These are phyloP conservation scores for Yamadazyma akitaensis DNA, from an alignment of 805 yeast genomes.

Conservation along the genomic window DNA sequence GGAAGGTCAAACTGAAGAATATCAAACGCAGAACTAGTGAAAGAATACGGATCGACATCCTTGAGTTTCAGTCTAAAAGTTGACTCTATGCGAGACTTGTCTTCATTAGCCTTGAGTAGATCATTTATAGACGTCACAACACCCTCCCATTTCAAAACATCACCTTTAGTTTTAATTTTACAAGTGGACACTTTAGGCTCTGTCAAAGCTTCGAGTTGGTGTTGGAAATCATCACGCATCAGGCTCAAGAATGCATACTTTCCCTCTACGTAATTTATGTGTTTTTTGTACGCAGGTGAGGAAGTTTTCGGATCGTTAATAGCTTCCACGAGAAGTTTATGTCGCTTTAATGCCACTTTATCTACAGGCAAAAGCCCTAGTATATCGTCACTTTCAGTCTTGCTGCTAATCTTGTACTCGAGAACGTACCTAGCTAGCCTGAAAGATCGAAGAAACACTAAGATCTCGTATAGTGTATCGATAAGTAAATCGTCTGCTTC, in stretches of 20 bases:
- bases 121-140: constrained; percentile 30
- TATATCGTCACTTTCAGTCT: constrained; percentile 39
- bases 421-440: constrained; percentile 53
- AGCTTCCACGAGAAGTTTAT: neutral
- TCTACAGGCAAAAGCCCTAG: constrained; percentile 27
- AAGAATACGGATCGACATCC: constrained; percentile 49
- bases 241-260: constrained; percentile 28
- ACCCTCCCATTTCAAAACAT: constrained; percentile 21
- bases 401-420: constrained; percentile 55
- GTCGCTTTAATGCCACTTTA: constrained; percentile 4
- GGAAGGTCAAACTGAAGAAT: constrained; percentile 5
- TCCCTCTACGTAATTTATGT: neutral
- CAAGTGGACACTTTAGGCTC: neutral
- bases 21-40: constrained; percentile 44
- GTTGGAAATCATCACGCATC: constrained; percentile 17
- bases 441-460: constrained; percentile 44
- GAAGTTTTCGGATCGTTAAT: neutral
- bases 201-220: constrained; percentile 1
- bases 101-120: constrained; percentile 29
- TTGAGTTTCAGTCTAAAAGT: constrained; percentile 40
- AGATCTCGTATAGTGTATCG: constrained; percentile 48
- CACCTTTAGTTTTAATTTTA: constrained; percentile 7
- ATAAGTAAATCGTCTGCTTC: constrained; percentile 63
- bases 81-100: constrained; percentile 32
- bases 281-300: neutral